Conservation (phyloP, 192 early-diverging fungal genomes). For the Backusella psychrophila region DNA sequence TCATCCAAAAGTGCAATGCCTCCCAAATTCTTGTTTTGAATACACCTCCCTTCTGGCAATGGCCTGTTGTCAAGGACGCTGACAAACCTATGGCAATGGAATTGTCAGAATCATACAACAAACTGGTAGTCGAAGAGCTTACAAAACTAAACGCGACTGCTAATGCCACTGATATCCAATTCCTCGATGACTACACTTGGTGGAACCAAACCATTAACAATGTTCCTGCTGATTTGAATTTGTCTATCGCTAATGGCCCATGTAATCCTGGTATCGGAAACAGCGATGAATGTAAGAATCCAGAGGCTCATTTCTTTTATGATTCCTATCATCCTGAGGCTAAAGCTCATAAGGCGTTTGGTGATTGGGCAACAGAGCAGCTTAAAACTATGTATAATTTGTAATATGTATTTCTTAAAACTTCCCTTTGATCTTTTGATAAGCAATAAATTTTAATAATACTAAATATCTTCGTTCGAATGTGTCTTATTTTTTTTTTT, state of each 20-base stretch:
- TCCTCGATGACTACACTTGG: neutral
- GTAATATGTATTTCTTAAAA: neutral
- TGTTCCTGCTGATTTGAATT: neutral
- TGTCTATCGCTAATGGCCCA: neutral
- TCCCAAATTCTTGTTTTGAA: neutral
- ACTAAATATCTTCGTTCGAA: neutral
- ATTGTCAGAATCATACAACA: conserved; percentile 1
- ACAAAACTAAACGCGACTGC: neutral
- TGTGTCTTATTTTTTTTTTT: neutral
- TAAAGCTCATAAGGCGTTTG: neutral
- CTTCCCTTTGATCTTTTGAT: neutral
- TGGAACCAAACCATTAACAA: neutral
- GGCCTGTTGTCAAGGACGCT: neutral
- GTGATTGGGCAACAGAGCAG: neutral
- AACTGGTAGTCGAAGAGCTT: neutral
- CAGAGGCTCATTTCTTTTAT: neutral
- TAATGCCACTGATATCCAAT: neutral
- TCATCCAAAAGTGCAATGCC: neutral
- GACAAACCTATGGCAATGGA: conserved; percentile 21
- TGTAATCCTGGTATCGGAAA: neutral
- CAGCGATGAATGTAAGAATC: neutral
- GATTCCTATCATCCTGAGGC: neutral
- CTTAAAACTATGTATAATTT: neutral
- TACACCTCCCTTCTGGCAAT: neutral
- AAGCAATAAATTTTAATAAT: neutral